Conservation (phyloP, 2,329 filamentous ascomycete genomes). For the Ophiostoma novo-ulmi region DNA sequence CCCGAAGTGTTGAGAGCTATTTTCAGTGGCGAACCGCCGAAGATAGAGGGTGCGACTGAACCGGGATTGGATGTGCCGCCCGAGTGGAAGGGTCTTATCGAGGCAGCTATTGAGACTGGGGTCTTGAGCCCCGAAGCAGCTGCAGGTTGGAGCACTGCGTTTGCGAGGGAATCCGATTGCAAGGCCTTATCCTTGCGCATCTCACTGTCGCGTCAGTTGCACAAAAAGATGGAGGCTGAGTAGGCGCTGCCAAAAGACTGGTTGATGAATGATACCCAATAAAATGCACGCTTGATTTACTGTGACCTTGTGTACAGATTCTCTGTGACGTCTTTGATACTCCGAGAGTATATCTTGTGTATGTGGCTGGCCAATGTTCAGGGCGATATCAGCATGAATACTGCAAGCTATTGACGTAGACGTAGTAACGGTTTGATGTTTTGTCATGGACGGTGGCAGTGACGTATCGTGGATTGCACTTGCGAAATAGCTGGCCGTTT, state of each 20-base stretch:
- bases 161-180: background rate
- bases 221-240: too few relatives aligned
- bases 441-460: background rate
- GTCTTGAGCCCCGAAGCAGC: background rate
- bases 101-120: background rate
- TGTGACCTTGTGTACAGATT: background rate
- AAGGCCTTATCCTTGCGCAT: background rate
- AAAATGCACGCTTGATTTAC: too few relatives aligned
- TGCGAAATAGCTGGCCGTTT: background rate
- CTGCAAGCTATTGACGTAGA: background rate
- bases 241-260: background rate
- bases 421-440: background rate
- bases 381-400: background rate
- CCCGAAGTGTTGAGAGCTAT: background rate
- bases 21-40: too few relatives aligned
- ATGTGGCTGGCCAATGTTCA: background rate
- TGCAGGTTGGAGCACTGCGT: background rate
- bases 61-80: background rate
- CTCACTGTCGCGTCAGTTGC: background rate
- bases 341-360: too few relatives aligned
- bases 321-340: background rate
- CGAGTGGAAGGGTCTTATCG: background rate
- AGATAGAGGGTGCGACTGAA: too few relatives aligned
- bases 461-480: background rate
- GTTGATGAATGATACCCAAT: background rate